Base-by-base conservation (phyloP, 768 basidiomycete genomes). In the Epithele typhae region DNA sequence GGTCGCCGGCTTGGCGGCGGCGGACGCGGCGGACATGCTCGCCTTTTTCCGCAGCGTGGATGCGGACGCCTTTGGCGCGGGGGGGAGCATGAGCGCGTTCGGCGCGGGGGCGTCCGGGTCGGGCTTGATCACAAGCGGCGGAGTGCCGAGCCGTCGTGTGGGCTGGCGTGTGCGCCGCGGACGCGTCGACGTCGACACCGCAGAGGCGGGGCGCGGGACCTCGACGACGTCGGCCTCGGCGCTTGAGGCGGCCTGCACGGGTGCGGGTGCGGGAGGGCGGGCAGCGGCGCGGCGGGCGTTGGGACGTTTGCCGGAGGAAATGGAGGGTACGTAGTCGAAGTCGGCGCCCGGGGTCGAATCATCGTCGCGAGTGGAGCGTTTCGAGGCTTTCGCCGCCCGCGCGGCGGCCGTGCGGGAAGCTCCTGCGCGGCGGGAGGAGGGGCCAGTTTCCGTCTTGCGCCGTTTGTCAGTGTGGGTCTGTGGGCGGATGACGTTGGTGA, bases 251-350 rank as follows among this genome's bases (percentile, higher is more conserved):
- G 15, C n/a, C 9, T 37, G 35, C 22, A 46, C 32, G 1, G 24
- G 37, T 15, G 19, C 17, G 14, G 46, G 5, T 18, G 36, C 46
- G 3, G 43, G 25, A 30, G 51, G 51, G 8, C 51, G 21, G 25
- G 51, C 51, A 9, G 51, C 51, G 43, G 47, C 48, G n/a, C 51
- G 47, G 5, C 51, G 42, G 5, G 51, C 51, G 17, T 52, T 43
- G 2, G 46, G 51, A 14, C 51, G 51, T 34, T 52, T 52, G 2
- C 51, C 51, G 19, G 51, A 52, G 11, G 39, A 48, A n/a, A 48
- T 25, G 5, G 46, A 33, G 22, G 48, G 42, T 12, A 40, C 33
- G 12, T 47, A 36, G 14, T 52, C 51, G 25, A 48, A 39, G 15
- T 52, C 51, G 24, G 43, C 38, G 36, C 48, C 46, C 45, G 46